Conservation (phyloP, 805 yeast species). For the Diddensiella caesifluorescens region DNA sequence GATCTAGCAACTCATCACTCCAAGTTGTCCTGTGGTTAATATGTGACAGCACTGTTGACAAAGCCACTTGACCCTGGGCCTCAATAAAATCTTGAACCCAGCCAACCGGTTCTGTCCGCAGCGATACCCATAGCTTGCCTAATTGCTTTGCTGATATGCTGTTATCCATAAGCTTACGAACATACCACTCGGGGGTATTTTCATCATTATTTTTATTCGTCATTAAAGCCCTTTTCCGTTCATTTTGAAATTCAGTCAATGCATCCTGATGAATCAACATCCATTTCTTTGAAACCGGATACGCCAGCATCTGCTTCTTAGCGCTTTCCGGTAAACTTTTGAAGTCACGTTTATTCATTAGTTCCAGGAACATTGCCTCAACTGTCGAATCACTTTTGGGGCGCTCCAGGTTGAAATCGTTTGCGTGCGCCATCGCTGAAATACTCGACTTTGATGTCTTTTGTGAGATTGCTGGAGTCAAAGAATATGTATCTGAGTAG, state of each 20-base stretch:
- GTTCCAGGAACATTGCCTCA: constrained; percentile 67
- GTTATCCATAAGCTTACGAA: constrained; percentile 65
- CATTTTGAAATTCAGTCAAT: constrained; percentile 64
- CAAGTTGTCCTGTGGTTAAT: constrained; percentile 35
- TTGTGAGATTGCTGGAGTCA: background rate
- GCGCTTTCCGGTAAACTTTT: constrained; percentile 64
- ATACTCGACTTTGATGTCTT: constrained; percentile 8
- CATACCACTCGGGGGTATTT: constrained; percentile 67
- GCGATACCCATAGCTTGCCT: constrained; percentile 81
- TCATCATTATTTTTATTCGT: constrained; percentile 17
- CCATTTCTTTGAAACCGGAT: constrained; percentile 80
- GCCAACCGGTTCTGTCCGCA: constrained; percentile 78
- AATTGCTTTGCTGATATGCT: constrained; percentile 63
- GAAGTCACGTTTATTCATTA: constrained; percentile 73
- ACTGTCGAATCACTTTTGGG: constrained; percentile 64
- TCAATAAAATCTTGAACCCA: constrained; percentile 81
- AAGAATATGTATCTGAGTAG: background rate
- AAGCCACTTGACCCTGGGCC: constrained; percentile 74
- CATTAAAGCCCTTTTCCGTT: constrained; percentile 31
- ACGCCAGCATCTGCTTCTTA: constrained; percentile 67
- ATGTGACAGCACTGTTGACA: constrained; percentile 61
- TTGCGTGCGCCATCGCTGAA: constrained; percentile 7
- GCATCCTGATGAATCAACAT: constrained; percentile 84
- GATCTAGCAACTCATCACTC: constrained; percentile 48
- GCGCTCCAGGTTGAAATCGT: constrained; percentile 49